These are phyloP conservation scores for Pichia pseudocactophila DNA, from an alignment of 805 yeast genomes.

Conservation along the genomic window DNA sequence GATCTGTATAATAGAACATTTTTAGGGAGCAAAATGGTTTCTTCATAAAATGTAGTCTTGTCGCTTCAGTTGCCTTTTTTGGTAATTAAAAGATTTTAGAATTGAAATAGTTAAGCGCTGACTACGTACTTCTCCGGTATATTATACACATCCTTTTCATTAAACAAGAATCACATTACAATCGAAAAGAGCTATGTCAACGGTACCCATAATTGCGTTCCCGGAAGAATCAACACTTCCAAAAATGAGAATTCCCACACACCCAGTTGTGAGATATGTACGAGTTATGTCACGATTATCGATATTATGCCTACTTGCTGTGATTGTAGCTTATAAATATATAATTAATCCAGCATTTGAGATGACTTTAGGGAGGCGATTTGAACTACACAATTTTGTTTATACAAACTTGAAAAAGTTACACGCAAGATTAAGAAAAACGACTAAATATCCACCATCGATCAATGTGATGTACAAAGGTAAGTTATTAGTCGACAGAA, in stretches of 20 bases:
- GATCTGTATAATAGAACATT: background rate
- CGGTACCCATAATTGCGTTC: slow-evolving; percentile 24
- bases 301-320: slow-evolving; percentile 25
- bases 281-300: slow-evolving; percentile 28
- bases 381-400: slow-evolving; percentile 24
- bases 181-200: slow-evolving; percentile 4
- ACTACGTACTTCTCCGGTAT: too few relatives aligned
- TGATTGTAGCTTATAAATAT: slow-evolving; percentile 27
- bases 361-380: slow-evolving; percentile 32
- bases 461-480: slow-evolving; percentile 36
- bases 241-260: slow-evolving; percentile 4
- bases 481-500: slow-evolving; percentile 29
- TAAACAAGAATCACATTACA: background rate
- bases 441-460: slow-evolving; percentile 29
- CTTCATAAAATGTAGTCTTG: too few relatives aligned
- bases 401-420: slow-evolving; percentile 25
- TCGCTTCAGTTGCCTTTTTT: background rate
- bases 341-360: slow-evolving; percentile 34
- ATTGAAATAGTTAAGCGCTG: too few relatives aligned
- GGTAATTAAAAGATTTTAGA: background rate
- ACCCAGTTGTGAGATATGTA: slow-evolving; percentile 23
- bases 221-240: slow-evolving; percentile 24
- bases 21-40: background rate
- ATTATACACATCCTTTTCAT: too few relatives aligned
- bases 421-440: slow-evolving; percentile 19